Evolutionary conservation across 352 stramenopile species (phyloP).

Genomic region (Peronospora belbahrii): DNA sequence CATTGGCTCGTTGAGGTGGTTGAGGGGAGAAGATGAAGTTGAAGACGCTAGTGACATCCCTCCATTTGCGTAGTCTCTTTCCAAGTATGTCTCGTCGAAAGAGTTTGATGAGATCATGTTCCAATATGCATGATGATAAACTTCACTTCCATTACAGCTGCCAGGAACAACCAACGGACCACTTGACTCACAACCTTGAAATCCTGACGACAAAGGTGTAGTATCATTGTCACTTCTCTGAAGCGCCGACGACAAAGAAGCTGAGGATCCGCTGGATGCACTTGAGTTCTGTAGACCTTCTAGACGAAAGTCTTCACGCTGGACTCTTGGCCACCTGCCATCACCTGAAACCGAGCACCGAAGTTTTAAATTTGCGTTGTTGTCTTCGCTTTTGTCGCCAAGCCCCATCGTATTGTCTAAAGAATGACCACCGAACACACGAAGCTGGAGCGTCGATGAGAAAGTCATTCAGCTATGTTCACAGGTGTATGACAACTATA

Average conservation of each 20-base stretch:
- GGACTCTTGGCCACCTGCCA: slow-evolving; percentile 21
- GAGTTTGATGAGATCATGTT: slow-evolving; percentile 25
- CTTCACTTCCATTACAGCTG: slow-evolving; percentile 4
- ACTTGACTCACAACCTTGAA: slow-evolving; percentile 1
- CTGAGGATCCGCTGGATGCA: slow-evolving; percentile 1
- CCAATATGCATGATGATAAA: slow-evolving; percentile 21
- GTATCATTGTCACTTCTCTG: slow-evolving; percentile 1
- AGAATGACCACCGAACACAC: slow-evolving; percentile 20
- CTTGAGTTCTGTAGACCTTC: not conserved
- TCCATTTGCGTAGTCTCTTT: slow-evolving; percentile 17
- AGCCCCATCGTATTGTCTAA: slow-evolving; percentile 20
- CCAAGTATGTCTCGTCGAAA: slow-evolving; percentile 34
- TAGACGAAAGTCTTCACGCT: slow-evolving; percentile 12
- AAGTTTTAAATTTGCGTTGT: slow-evolving; percentile 11
- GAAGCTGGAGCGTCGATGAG: slow-evolving; percentile 27
- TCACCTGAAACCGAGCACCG: slow-evolving; percentile 16
- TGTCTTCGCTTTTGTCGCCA: slow-evolving; percentile 3
- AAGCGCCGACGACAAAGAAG: not conserved
- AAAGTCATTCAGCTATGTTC: slow-evolving; percentile 21
- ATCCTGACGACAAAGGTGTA: not conserved
- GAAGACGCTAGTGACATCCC: slow-evolving; percentile 12
- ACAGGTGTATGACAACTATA: slow-evolving; percentile 18
- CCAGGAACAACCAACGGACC: slow-evolving; percentile 5
- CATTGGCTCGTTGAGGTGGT: slow-evolving; percentile 26
- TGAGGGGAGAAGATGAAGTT: slow-evolving; percentile 11